These are phyloP conservation scores for Hortaea sp. DNA, from an alignment of 2,329 filamentous ascomycete species.

Conservation along the genomic window DNA sequence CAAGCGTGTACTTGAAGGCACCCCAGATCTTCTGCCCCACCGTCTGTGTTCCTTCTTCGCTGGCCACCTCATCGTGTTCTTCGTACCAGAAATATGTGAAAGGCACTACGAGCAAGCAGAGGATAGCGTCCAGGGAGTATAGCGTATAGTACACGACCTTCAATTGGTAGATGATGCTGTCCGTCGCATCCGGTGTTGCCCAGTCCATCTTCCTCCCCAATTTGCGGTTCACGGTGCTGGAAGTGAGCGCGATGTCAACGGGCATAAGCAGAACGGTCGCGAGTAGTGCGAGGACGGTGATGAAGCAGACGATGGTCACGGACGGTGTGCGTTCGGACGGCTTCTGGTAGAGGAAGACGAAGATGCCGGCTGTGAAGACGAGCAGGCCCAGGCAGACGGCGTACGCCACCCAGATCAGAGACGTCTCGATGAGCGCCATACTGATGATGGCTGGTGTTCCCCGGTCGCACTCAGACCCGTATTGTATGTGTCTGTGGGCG, in stretches of 20 bases:
- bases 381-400: constrained; percentile 69
- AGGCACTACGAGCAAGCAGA: constrained; percentile 82
- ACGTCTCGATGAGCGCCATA: constrained; percentile 69
- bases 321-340: constrained; percentile 74
- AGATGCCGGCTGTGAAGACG: constrained; percentile 67
- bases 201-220: constrained; percentile 84
- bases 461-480: neutral
- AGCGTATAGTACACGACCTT: constrained; percentile 86
- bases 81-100: constrained; percentile 99
- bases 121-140: constrained; percentile 80
- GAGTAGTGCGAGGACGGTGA: constrained; percentile 77
- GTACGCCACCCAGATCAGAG: constrained; percentile 92
- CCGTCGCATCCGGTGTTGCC: constrained; percentile 74
- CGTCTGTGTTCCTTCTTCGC: constrained; percentile 67
- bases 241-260: constrained; percentile 90
- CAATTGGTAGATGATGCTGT: constrained; percentile 67
- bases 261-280: constrained; percentile 88
- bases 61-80: constrained; percentile 86
- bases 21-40: constrained; percentile 62
- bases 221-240: constrained; percentile 67
- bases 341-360: constrained; percentile 85
- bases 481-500: neutral
- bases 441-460: neutral
- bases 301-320: constrained; percentile 74
- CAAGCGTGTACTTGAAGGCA: constrained; percentile 84